Conservation (phyloP, 2,329 filamentous ascomycete species). For the Pseudopithomyces maydicus region DNA sequence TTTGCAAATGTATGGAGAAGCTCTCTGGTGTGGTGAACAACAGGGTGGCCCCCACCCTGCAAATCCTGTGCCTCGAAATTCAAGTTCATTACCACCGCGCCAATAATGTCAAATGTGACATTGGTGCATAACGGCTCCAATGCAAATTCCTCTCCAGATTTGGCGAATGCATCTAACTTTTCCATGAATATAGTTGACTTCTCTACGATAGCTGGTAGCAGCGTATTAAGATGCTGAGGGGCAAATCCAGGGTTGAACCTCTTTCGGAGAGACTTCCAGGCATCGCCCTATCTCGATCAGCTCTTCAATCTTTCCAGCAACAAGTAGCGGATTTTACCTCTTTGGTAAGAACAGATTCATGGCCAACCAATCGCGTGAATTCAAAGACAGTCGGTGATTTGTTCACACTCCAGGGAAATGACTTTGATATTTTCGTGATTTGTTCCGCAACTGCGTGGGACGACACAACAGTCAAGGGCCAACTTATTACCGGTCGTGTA, state of each 20-base stretch:
- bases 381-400: conserved; percentile 42
- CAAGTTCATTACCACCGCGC: conserved; percentile 34
- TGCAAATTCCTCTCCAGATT: conserved; percentile 26
- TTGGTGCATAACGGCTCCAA: conserved; percentile 39
- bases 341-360: conserved; percentile 31
- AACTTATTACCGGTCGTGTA: conserved; percentile 33
- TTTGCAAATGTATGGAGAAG: conserved; percentile 27
- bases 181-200: conserved; percentile 40
- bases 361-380: conserved; percentile 29
- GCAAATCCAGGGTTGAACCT: conserved; percentile 46
- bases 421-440: conserved; percentile 31
- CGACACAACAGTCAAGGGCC: conserved; percentile 28
- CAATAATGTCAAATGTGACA: conserved; percentile 44
- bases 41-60: conserved; percentile 20
- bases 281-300: conserved; percentile 20
- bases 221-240: conserved; percentile 39
- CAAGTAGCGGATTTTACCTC: conserved; percentile 17
- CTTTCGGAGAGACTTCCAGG: conserved; percentile 43
- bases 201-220: conserved; percentile 42
- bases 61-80: conserved; percentile 36
- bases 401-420: conserved; percentile 34
- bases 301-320: neutral
- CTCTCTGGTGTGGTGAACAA: conserved; percentile 29
- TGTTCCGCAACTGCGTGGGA: conserved; percentile 45
- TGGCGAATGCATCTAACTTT: conserved; percentile 35